Evolutionary conservation across 2,329 filamentous ascomycete species (phyloP).

Genomic region (Colletotrichum graminicola): DNA sequence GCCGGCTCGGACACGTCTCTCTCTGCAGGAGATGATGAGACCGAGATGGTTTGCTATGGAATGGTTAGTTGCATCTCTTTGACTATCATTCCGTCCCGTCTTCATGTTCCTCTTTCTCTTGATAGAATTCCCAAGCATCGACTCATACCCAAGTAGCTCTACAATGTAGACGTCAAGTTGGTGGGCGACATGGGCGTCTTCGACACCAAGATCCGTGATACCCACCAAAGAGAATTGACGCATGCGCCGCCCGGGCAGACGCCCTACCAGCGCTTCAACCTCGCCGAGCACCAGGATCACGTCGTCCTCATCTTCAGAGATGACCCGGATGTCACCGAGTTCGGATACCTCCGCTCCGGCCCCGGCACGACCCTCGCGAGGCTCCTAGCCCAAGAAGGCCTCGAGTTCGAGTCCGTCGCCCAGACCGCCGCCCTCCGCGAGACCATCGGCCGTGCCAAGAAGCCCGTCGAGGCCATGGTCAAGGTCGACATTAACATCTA

Average conservation of each 20-base stretch:
- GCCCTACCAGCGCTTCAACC: conserved; percentile 43
- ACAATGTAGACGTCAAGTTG: conserved; percentile 46
- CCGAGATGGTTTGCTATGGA: conserved; percentile 46
- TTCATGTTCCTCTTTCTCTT: not conserved
- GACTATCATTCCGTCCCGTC: not conserved
- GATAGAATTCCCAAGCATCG: not conserved
- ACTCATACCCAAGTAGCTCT: conserved; percentile 40
- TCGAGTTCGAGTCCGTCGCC: conserved; percentile 46
- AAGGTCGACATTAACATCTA: conserved; percentile 55
- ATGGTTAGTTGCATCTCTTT: conserved; percentile 43
- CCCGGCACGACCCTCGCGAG: conserved; percentile 43
- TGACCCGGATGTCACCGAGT: conserved; percentile 44
- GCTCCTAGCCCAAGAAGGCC: conserved; percentile 32
- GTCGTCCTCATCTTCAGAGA: conserved; percentile 44
- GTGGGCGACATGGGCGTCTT: conserved; percentile 44
- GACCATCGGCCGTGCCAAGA: conserved; percentile 45
- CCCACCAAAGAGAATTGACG: conserved; percentile 15
- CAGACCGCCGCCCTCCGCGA: conserved; percentile 43
- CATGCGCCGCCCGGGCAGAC: conserved; percentile 1
- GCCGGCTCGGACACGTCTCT: conserved; percentile 28
- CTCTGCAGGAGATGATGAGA: conserved; percentile 30
- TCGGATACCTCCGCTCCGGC: conserved; percentile 45
- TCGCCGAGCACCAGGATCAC: conserved; percentile 42
- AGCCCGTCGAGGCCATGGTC: conserved; percentile 48
- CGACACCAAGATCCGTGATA: conserved; percentile 40